These are phyloP conservation scores for Pichia sp. DNA, from an alignment of 1,139 yeast genomes.

Conservation along the genomic window DNA sequence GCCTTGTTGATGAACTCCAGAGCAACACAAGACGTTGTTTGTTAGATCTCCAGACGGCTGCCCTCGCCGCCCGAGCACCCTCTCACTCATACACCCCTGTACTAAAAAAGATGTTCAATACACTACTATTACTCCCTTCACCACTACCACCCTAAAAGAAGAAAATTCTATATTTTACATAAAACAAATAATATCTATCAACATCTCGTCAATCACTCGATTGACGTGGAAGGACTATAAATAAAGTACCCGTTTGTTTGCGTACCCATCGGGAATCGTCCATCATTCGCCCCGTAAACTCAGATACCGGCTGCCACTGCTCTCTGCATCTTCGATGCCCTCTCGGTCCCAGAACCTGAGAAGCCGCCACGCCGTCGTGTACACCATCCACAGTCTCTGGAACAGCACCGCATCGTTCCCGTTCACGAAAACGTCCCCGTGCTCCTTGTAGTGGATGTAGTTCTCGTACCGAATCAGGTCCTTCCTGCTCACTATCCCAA, in stretches of 20 bases:
- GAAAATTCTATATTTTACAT: background rate
- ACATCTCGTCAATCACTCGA: background rate
- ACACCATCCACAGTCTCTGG: conserved; percentile 16
- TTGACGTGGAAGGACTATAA: background rate
- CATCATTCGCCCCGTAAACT: background rate
- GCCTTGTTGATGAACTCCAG: conserved; percentile 95
- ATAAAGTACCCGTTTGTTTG: background rate
- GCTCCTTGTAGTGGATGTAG: conserved; percentile 25
- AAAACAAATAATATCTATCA: background rate
- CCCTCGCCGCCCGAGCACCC: no score
- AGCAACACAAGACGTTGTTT: conserved; percentile 85
- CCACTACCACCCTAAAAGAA: background rate
- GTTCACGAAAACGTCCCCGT: conserved; percentile 27
- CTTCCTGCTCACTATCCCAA: conserved; percentile 63
- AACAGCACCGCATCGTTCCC: conserved; percentile 21
- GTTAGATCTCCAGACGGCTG: conserved; percentile 40
- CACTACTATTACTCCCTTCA: background rate
- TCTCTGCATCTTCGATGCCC: background rate
- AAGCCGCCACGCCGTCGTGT: background rate
- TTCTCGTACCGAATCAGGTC: conserved; percentile 57
- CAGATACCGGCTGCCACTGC: background rate
- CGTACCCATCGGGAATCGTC: background rate
- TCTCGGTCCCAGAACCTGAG: conserved; percentile 5
- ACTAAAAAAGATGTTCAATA: background rate
- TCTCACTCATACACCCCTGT: background rate